phyloP scores from a whole-genome alignment of 2,329 filamentous ascomycete genomes.

The Ceratocystis harringtonii region DNA sequence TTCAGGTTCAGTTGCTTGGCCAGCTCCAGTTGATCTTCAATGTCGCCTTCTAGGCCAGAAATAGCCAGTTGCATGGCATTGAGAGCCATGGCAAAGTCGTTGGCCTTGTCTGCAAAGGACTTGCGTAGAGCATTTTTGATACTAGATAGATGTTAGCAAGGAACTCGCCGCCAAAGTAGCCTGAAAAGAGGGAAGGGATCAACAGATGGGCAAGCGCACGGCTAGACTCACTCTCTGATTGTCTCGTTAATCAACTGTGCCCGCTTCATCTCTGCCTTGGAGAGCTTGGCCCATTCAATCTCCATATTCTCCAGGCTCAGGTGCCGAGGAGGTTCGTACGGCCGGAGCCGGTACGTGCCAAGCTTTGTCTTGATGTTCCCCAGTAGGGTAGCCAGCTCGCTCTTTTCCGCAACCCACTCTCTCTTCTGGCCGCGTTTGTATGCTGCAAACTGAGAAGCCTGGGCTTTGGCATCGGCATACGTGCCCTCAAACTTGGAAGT shows the following conservation, averaged over 20 bases:
- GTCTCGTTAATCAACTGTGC: constrained; percentile 96
- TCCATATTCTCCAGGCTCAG: constrained; percentile 72
- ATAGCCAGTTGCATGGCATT: constrained; percentile 92
- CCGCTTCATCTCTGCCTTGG: constrained; percentile 70
- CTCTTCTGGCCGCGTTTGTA: constrained; percentile 88
- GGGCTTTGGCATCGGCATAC: constrained; percentile 80
- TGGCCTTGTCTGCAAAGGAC: constrained; percentile 93
- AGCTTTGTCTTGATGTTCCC: constrained; percentile 99
- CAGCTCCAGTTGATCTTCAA: constrained; percentile 85
- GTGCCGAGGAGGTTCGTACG: constrained; percentile 79
- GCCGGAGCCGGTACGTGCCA: constrained; percentile 78
- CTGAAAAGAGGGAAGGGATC: neutral
- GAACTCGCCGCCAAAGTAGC: neutral
- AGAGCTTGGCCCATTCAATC: constrained; percentile 61
- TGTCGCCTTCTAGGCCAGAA: constrained; percentile 90
- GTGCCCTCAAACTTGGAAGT: constrained; percentile 75
- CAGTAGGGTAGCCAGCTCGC: constrained; percentile 77
- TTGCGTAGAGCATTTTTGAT: constrained; percentile 92
- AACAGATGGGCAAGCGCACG: too few relatives aligned
- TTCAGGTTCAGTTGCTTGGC: constrained; percentile 75
- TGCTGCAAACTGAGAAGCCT: constrained; percentile 64
- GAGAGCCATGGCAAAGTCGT: constrained; percentile 88
- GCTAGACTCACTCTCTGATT: constrained; percentile 61
- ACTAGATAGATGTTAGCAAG: constrained; percentile 26
- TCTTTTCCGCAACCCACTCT: constrained; percentile 95